Evolutionary conservation across 2,329 filamentous ascomycete species (phyloP).

Genomic region (Aureobasidium sp.): DNA sequence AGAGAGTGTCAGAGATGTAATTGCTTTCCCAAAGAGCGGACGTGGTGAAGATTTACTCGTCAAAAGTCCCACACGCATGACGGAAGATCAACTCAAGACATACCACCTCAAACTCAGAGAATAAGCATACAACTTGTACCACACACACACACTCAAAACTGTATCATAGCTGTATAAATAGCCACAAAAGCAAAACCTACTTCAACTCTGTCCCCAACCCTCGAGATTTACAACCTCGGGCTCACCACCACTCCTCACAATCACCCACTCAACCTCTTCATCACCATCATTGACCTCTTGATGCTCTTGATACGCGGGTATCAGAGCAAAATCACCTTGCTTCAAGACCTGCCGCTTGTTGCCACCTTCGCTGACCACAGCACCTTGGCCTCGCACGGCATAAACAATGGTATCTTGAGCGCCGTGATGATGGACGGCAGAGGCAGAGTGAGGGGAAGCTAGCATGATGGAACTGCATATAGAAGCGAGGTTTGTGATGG

Average conservation of each 20-base stretch:
- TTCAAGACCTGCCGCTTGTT: conserved; percentile 49
- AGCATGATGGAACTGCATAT: conserved; percentile 46
- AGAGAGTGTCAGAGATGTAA: conserved; percentile 79
- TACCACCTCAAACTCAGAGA: conserved; percentile 45
- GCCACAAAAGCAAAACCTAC: background rate
- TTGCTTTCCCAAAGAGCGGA: conserved; percentile 92
- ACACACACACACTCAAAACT: background rate
- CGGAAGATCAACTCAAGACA: conserved; percentile 48
- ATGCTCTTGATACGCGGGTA: conserved; percentile 63
- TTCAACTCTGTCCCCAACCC: conserved; percentile 46
- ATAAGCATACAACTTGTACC: background rate
- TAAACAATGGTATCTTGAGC: conserved; percentile 65
- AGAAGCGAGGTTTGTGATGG: conserved; percentile 35
- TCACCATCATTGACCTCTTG: conserved; percentile 60
- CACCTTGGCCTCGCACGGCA: conserved; percentile 52
- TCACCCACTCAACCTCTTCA: conserved; percentile 56
- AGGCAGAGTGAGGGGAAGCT: conserved; percentile 53
- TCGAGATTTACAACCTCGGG: conserved; percentile 56
- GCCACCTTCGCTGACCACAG: conserved; percentile 51
- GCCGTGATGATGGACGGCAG: conserved; percentile 61
- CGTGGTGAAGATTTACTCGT: conserved; percentile 82
- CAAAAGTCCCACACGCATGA: conserved; percentile 63
- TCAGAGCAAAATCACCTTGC: conserved; percentile 60
- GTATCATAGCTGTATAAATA: background rate
- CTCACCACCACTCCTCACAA: conserved; percentile 53